phyloP scores from a whole-genome alignment of 1,284 basidiomycete species.

The Chiua sp. region DNA sequence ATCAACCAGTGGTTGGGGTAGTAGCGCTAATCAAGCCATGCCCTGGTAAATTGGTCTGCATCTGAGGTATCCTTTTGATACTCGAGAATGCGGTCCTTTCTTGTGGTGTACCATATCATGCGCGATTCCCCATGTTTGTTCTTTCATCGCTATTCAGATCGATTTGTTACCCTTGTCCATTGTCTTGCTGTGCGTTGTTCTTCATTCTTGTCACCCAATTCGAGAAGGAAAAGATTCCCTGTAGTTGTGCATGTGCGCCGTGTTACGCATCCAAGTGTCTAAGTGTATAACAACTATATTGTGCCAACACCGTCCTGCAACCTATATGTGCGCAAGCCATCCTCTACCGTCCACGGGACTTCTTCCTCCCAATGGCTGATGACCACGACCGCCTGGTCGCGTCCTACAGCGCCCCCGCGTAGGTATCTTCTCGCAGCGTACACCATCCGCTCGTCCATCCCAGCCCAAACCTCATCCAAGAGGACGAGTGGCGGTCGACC shows the following conservation, averaged over 20 bases:
- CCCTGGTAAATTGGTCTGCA: constrained; percentile 23
- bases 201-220: background rate
- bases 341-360: constrained; percentile 69
- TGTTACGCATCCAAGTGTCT: background rate
- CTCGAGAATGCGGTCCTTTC: background rate
- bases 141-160: constrained; percentile 1
- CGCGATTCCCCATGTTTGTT: background rate
- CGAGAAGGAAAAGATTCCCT: background rate
- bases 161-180: background rate
- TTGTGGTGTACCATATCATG: constrained; percentile 10
- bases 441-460: constrained; percentile 86
- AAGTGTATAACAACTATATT: background rate
- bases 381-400: constrained; percentile 78
- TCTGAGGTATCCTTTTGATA: background rate
- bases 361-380: constrained; percentile 92
- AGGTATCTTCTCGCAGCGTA: constrained; percentile 67
- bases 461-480: constrained; percentile 90
- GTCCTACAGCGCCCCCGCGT: constrained; percentile 54
- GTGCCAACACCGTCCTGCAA: constrained; percentile 45
- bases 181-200: background rate
- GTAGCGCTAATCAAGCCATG: constrained; percentile 18
- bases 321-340: constrained; percentile 50
- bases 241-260: constrained; percentile 1
- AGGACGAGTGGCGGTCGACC: constrained; percentile 72
- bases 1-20: constrained; percentile 32